Evolutionary conservation across 306 rosid genomes (phyloP).

Genomic region (Neltuma alba): DNA sequence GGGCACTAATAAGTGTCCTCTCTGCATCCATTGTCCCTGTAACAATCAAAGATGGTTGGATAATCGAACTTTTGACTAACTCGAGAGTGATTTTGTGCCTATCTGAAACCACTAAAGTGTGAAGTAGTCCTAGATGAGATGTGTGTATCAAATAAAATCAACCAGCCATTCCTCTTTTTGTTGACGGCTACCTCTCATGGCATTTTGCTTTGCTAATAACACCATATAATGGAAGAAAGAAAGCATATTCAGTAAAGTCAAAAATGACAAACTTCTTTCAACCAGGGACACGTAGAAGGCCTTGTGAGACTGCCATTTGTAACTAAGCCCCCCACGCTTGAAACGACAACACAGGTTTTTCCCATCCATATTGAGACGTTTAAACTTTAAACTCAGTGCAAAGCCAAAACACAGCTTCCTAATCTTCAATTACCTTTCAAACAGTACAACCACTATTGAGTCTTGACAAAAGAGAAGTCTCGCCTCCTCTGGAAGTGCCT

Average conservation of each 20-base stretch:
- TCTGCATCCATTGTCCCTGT: constrained; percentile 20
- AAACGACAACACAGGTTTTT: constrained; percentile 35
- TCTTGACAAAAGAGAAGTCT: constrained; percentile 37
- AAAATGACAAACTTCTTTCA: constrained; percentile 43
- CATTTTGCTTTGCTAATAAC: constrained; percentile 38
- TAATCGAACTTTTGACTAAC: constrained; percentile 44
- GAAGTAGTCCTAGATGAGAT: constrained; percentile 6
- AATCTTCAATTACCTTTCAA: constrained; percentile 38
- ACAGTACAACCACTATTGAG: constrained; percentile 44
- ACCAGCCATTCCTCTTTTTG: constrained; percentile 46
- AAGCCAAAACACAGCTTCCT: constrained; percentile 33
- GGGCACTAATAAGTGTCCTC: constrained; percentile 18
- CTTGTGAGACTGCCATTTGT: constrained; percentile 35
- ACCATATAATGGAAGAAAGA: constrained; percentile 31
- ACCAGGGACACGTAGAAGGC: constrained; percentile 38
- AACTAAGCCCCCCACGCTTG: constrained; percentile 32
- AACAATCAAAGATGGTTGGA: constrained; percentile 31
- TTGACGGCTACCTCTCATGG: constrained; percentile 48
- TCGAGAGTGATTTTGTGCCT: constrained; percentile 50
- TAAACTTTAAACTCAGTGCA: constrained; percentile 41
- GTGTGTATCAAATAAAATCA: constrained; percentile 27
- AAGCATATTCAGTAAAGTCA: constrained; percentile 36
- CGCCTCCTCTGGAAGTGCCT: constrained; percentile 32
- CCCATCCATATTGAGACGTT: constrained; percentile 42
- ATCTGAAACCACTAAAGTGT: constrained; percentile 50